Evolutionary conservation across 2,329 filamentous ascomycete species (phyloP).

Genomic region (Colletotrichum sp.): DNA sequence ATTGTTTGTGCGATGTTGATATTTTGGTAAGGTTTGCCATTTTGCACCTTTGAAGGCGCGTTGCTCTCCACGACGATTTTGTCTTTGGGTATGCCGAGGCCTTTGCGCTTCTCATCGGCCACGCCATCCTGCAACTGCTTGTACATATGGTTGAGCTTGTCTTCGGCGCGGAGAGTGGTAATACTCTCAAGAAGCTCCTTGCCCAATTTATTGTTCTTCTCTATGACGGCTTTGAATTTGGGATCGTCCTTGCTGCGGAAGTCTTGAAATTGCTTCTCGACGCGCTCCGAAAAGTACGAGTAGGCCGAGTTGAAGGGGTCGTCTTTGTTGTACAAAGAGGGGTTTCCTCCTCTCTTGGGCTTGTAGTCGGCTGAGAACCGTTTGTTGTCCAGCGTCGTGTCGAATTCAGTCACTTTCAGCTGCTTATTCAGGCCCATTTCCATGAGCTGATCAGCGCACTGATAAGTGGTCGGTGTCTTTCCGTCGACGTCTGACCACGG

Average conservation of each 20-base stretch:
- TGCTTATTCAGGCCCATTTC: background rate
- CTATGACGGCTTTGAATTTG: background rate
- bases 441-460: background rate
- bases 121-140: background rate
- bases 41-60: background rate
- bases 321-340: background rate
- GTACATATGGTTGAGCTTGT: background rate
- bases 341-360: background rate
- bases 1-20: background rate
- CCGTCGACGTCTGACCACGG: background rate
- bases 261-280: background rate
- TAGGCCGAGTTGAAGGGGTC: background rate
- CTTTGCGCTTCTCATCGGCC: background rate
- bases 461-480: background rate
- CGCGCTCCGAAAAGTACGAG: background rate
- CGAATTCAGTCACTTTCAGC: background rate
- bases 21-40: background rate
- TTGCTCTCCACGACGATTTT: background rate
- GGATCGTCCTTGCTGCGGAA: background rate
- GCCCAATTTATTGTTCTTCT: background rate
- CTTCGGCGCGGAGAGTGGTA: background rate
- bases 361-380: background rate
- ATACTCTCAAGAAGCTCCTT: background rate
- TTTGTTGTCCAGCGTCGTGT: background rate
- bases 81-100: background rate